phyloP scores from a whole-genome alignment of 1,284 basidiomycete species.

The Irpex lacteus region DNA sequence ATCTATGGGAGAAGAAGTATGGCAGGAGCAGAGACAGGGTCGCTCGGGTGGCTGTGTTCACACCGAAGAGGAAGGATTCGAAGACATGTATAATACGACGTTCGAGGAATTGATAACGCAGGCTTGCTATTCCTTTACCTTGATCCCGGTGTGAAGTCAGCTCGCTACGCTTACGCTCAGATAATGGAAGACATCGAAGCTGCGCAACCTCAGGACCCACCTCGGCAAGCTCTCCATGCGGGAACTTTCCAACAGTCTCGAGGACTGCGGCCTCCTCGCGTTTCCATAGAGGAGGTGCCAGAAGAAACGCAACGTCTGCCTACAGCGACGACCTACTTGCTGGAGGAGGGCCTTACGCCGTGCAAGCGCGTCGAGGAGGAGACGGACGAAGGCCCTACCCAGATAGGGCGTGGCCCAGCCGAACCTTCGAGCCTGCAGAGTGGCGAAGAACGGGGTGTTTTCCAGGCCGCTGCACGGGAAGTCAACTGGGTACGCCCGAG shows the following conservation, averaged over 20 bases:
- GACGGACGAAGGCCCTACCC: no score
- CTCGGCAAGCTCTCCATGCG: background rate
- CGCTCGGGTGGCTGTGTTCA: background rate
- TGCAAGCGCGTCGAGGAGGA: no score
- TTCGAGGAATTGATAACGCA: background rate
- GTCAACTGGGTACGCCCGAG: background rate
- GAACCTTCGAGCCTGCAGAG: no score
- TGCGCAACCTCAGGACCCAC: background rate
- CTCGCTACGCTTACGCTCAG: no score
- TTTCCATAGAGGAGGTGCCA: background rate
- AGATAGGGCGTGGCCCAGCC: no score
- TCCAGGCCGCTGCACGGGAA: background rate
- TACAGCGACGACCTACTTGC: no score
- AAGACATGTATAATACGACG: background rate
- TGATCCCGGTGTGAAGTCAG: no score
- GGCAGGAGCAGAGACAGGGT: no score
- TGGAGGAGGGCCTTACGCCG: no score
- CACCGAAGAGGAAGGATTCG: background rate
- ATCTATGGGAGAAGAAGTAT: slow-evolving; percentile 1
- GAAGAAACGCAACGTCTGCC: background rate
- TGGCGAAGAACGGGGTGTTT: no score
- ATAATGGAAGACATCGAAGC: no score
- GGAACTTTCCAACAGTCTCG: background rate
- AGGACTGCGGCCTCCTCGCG: background rate
- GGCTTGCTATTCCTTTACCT: no score